Conservation (phyloP, 2,329 filamentous ascomycete species). For the Apiospora phragmitis region DNA sequence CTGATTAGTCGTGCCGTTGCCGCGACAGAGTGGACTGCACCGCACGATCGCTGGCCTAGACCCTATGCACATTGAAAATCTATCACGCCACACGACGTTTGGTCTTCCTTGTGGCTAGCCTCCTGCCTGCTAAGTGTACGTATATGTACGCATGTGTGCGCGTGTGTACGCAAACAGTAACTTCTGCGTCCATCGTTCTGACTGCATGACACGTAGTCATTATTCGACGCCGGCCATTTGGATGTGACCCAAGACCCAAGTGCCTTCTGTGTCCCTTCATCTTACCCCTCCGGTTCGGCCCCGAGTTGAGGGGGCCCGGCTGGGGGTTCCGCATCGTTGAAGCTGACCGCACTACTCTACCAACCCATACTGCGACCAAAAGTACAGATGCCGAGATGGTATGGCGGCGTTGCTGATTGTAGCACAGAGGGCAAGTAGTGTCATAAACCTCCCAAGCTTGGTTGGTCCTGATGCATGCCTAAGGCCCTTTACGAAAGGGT, state of each 20-base stretch:
- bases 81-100: neutral
- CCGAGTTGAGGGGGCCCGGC: neutral
- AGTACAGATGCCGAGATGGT: too few relatives aligned
- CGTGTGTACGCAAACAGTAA: constrained; percentile 1
- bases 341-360: neutral
- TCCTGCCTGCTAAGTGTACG: neutral
- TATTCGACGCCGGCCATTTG: neutral
- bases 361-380: neutral
- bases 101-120: neutral
- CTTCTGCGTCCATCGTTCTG: neutral
- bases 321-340: neutral
- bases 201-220: neutral
- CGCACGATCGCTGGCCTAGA: constrained; percentile 3
- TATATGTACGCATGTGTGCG: neutral
- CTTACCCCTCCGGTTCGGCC: constrained; percentile 1
- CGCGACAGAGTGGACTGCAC: neutral
- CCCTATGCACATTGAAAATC: neutral
- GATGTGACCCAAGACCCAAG: neutral
- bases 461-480: neutral
- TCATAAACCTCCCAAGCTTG: neutral
- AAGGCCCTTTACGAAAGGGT: neutral
- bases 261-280: neutral
- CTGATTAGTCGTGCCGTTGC: neutral
- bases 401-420: neutral
- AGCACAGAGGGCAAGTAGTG: neutral